Evolutionary conservation across 495 filamentous ascomycete genomes (phyloP).

Genomic region (Tetracladium setigerum): DNA sequence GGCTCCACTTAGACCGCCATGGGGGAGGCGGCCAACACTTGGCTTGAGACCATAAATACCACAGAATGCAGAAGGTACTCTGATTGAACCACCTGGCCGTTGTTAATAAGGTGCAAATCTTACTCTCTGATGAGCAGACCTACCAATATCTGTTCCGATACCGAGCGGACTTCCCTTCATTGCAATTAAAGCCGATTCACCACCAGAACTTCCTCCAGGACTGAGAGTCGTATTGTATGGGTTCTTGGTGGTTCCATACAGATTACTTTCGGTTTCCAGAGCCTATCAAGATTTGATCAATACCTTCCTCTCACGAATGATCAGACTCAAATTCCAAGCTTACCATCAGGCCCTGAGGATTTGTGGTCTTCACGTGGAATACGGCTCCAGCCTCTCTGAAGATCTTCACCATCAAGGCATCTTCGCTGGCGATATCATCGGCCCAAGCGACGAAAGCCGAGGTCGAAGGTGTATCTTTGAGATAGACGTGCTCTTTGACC

Average conservation of each 20-base stretch:
- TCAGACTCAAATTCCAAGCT: constrained; percentile 11
- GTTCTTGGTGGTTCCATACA: constrained; percentile 29
- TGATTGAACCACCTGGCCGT: constrained; percentile 53
- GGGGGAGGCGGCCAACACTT: constrained; percentile 49
- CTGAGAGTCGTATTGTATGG: constrained; percentile 21
- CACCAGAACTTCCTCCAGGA: constrained; percentile 55
- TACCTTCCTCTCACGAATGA: constrained; percentile 1
- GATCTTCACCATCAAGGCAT: constrained; percentile 33
- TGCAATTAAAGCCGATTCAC: constrained; percentile 45
- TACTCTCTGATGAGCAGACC: not conserved
- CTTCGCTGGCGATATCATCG: constrained; percentile 38
- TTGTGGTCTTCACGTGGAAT: constrained; percentile 59
- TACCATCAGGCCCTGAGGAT: constrained; percentile 46
- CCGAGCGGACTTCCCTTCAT: constrained; percentile 35
- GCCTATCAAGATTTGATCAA: constrained; percentile 2
- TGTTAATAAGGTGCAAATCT: not conserved
- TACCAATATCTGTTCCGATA: constrained; percentile 62
- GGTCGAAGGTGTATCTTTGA: constrained; percentile 44
- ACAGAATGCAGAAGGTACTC: constrained; percentile 53
- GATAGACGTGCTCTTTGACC: constrained; percentile 59
- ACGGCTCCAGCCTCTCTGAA: constrained; percentile 51
- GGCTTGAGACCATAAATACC: constrained; percentile 54
- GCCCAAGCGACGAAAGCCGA: constrained; percentile 46
- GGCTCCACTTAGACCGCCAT: constrained; percentile 17
- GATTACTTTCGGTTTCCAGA: constrained; percentile 17